Conservation (phyloP, 2,329 filamentous ascomycete species). For the Pleurostoma richardsiae region DNA sequence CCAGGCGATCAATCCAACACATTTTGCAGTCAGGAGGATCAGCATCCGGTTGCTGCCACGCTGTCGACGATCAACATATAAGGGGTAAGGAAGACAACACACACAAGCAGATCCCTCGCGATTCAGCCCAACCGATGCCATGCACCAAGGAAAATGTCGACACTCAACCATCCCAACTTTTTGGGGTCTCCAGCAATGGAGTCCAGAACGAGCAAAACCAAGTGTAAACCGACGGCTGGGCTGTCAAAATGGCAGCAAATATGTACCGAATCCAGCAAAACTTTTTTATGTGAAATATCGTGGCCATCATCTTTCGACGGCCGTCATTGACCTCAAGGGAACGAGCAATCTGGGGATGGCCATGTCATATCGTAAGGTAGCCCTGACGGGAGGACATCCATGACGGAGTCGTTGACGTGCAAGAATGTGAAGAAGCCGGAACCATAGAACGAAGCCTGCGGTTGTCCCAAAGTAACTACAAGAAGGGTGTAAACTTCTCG, state of each 20-base stretch:
- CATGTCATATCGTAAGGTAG: background rate
- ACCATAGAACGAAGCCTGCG: background rate
- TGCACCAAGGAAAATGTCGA: constrained; percentile 3
- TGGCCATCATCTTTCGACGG: background rate
- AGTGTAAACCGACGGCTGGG: background rate
- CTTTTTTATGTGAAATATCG: constrained; percentile 9
- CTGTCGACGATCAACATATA: too few relatives aligned
- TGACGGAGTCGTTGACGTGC: background rate
- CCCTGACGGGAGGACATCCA: background rate
- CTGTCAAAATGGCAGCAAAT: constrained; percentile 12
- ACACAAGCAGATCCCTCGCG: background rate
- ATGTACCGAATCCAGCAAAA: constrained; percentile 13
- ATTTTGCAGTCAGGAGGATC: too few relatives aligned
- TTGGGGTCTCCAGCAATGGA: background rate
- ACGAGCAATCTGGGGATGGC: background rate
- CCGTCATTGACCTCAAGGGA: background rate
- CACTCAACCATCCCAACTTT: constrained; percentile 10
- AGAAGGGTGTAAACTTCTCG: background rate
- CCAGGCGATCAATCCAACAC: too few relatives aligned
- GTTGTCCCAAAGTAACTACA: background rate
- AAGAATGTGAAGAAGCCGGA: background rate
- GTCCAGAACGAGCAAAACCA: background rate
- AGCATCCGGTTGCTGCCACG: too few relatives aligned
- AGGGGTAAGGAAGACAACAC: too few relatives aligned
- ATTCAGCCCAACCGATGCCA: background rate